phyloP scores from a whole-genome alignment of 2,329 filamentous ascomycete genomes.

The Rutstroemia sp. region DNA sequence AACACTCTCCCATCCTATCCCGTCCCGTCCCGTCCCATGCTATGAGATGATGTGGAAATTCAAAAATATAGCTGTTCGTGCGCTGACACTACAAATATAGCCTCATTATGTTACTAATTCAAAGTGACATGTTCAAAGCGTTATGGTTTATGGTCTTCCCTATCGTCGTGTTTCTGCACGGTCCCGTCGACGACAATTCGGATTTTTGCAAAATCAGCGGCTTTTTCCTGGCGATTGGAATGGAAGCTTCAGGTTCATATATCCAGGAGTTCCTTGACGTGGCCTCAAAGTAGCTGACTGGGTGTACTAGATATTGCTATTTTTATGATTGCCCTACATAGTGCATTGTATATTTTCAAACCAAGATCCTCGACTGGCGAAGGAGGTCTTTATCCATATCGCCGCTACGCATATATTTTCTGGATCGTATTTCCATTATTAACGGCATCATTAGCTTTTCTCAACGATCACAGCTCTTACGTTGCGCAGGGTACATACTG shows the following conservation, averaged over 20 bases:
- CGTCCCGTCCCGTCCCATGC: background rate
- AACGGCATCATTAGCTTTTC: constrained; percentile 56
- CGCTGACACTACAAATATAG: constrained; percentile 34
- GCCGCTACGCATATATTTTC: constrained; percentile 48
- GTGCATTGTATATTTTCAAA: constrained; percentile 62
- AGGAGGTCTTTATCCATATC: constrained; percentile 62
- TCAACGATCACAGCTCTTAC: constrained; percentile 47
- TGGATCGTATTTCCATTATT: constrained; percentile 52
- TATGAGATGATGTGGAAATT: background rate
- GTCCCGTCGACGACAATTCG: constrained; percentile 42
- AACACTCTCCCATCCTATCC: constrained; percentile 17
- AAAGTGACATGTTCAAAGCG: constrained; percentile 64
- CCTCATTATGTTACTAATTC: constrained; percentile 66
- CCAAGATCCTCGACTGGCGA: constrained; percentile 41
- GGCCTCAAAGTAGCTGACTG: background rate
- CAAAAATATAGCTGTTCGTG: background rate
- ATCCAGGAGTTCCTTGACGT: background rate
- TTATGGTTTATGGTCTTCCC: constrained; percentile 62
- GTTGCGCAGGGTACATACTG: constrained; percentile 60
- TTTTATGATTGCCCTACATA: constrained; percentile 66
- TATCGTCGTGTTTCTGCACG: constrained; percentile 46
- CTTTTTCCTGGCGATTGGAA: constrained; percentile 58
- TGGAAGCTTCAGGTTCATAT: constrained; percentile 51
- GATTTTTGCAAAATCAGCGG: constrained; percentile 61
- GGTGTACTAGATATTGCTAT: constrained; percentile 52